A percentile compares a stretch with the other conserved stretches of the same genome.
phyloP scores from a whole-genome alignment of 2,329 filamentous ascomycete species.

The Beauveria sp. region DNA sequence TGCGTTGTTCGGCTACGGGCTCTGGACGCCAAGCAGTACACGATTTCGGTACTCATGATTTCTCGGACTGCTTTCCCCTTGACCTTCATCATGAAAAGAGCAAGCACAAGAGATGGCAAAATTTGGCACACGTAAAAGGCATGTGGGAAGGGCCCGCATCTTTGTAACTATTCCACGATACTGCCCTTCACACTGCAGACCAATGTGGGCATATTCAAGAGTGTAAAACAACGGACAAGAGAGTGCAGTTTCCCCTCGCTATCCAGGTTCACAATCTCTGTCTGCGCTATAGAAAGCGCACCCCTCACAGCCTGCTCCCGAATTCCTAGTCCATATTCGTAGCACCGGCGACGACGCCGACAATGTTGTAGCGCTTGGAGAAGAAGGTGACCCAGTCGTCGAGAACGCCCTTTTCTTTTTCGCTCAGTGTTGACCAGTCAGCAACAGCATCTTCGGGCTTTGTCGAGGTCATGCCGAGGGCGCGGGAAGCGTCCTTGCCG shows the following conservation, averaged over 20 bases:
- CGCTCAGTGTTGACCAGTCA: slow-evolving; percentile 74
- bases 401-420: slow-evolving; percentile 77
- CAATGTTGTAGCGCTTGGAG: slow-evolving; percentile 90
- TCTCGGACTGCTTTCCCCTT: not conserved
- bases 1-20: not conserved
- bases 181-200: not conserved
- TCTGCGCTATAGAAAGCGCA: not conserved
- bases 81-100: too few relatives aligned
- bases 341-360: slow-evolving; percentile 58
- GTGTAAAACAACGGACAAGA: not conserved
- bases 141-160: not conserved
- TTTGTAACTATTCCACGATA: not conserved
- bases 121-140: not conserved
- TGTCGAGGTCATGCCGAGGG: slow-evolving; percentile 76
- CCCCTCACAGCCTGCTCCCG: not conserved
- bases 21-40: not conserved
- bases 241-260: not conserved
- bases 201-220: not conserved
- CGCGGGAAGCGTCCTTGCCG: slow-evolving; percentile 91
- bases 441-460: slow-evolving; percentile 75
- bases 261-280: not conserved
- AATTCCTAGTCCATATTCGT: slow-evolving; percentile 42
- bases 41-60: not conserved
- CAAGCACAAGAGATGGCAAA: not conserved
- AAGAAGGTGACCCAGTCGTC: slow-evolving; percentile 96